These are phyloP conservation scores for Neolentinus lepideus DNA, from an alignment of 1,284 basidiomycete genomes.

Conservation along the genomic window DNA sequence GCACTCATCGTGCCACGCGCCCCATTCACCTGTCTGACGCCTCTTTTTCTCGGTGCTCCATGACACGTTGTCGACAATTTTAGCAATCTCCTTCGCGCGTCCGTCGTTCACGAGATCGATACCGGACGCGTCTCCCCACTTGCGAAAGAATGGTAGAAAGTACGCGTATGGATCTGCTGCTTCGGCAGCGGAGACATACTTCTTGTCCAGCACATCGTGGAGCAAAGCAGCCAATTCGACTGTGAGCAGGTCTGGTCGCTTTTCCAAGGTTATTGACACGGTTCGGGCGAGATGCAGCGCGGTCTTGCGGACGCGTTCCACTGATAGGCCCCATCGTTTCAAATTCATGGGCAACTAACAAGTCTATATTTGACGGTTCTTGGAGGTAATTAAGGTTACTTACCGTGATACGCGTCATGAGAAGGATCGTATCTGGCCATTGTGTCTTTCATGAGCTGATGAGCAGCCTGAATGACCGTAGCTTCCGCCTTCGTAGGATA, in stretches of 20 bases:
- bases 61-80: slow-evolving; percentile 76
- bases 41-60: slow-evolving; percentile 83
- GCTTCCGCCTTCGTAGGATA: slow-evolving; percentile 33
- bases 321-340: slow-evolving; percentile 29
- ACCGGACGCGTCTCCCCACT: slow-evolving; percentile 23
- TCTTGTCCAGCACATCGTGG: slow-evolving; percentile 86
- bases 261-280: slow-evolving; percentile 22
- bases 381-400: slow-evolving; percentile 14
- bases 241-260: slow-evolving; percentile 57
- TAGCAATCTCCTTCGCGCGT: slow-evolving; percentile 45
- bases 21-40: slow-evolving; percentile 44
- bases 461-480: slow-evolving; percentile 48
- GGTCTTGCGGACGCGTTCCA: slow-evolving; percentile 75
- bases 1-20: slow-evolving; percentile 71
- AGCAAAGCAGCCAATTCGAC: slow-evolving; percentile 83
- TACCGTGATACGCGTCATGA: slow-evolving; percentile 86
- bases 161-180: slow-evolving; percentile 56
- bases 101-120: slow-evolving; percentile 55
- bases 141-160: slow-evolving; percentile 59
- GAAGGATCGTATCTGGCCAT: slow-evolving; percentile 87
- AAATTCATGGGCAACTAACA: slow-evolving; percentile 4
- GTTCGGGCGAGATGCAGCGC: slow-evolving; percentile 61
- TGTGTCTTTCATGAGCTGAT: slow-evolving; percentile 64
- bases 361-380: slow-evolving; percentile 2
- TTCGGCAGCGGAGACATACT: slow-evolving; percentile 61